phyloP scores from a whole-genome alignment of 2,329 filamentous ascomycete species.

The Epichloe uncinata region DNA sequence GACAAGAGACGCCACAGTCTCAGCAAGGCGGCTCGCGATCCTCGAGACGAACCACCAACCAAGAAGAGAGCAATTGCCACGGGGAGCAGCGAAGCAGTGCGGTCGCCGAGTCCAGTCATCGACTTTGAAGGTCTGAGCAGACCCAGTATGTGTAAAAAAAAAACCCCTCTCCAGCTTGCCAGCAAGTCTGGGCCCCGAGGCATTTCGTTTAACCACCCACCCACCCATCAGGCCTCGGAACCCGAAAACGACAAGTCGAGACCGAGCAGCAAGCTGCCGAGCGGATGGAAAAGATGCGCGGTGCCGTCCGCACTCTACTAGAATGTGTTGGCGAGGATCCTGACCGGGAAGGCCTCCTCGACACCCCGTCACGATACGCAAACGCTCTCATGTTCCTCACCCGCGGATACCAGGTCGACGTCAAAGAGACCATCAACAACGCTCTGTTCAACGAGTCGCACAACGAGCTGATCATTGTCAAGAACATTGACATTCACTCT shows the following conservation, averaged over 20 bases:
- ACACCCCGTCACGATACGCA: constrained; percentile 73
- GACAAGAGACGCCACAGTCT: constrained; percentile 38
- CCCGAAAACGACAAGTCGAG: constrained; percentile 48
- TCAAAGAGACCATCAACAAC: constrained; percentile 79
- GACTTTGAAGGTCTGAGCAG: constrained; percentile 49
- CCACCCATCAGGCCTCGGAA: constrained; percentile 39
- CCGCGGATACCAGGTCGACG: constrained; percentile 91
- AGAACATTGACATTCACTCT: constrained; percentile 91
- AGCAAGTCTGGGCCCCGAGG: too few species aligned
- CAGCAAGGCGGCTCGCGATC: constrained; percentile 48
- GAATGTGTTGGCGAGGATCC: constrained; percentile 59
- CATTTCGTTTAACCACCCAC: too few species aligned
- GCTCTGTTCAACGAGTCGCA: constrained; percentile 95
- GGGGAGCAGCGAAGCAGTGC: constrained; percentile 6
- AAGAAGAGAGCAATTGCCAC: constrained; percentile 22
- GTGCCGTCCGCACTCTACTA: constrained; percentile 50
- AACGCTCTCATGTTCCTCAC: constrained; percentile 95
- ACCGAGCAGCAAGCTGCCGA: constrained; percentile 26
- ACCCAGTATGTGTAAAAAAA: constrained; percentile 32
- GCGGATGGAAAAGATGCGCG: constrained; percentile 45
- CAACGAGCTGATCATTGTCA: constrained; percentile 94
- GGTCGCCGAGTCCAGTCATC: constrained; percentile 40
- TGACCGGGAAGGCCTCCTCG: constrained; percentile 49
- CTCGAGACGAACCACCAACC: constrained; percentile 36
- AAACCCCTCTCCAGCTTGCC: too few species aligned